These are phyloP conservation scores for Aureobasidium lini DNA, from an alignment of 2,329 filamentous ascomycete genomes.

Conservation along the genomic window DNA sequence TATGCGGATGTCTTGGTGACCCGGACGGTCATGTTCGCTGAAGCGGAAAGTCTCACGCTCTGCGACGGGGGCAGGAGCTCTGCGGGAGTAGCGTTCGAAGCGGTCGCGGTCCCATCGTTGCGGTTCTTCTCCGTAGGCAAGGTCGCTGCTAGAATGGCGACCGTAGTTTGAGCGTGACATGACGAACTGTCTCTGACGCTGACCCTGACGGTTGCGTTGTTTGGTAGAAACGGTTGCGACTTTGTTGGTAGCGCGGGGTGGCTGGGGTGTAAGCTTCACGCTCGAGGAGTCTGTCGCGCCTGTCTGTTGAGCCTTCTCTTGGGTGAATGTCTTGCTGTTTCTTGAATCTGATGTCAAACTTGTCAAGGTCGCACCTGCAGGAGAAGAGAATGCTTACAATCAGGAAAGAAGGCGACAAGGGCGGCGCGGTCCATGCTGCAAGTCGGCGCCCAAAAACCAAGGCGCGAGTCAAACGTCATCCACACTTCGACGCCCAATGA, in stretches of 20 bases:
- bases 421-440: conserved; percentile 3
- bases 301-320: not conserved
- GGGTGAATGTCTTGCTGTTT: not conserved
- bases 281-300: not conserved
- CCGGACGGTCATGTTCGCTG: conserved; percentile 30
- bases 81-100: conserved; percentile 37
- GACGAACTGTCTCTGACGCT: not conserved
- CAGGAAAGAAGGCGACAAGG: not conserved
- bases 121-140: conserved; percentile 37
- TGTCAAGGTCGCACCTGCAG: not conserved
- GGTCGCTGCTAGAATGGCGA: conserved; percentile 32
- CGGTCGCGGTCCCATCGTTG: conserved; percentile 45
- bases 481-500: not conserved
- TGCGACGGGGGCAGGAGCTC: conserved; percentile 20
- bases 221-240: conserved; percentile 6
- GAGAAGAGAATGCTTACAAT: not conserved
- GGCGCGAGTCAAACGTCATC: not conserved
- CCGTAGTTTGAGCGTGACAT: conserved; percentile 10
- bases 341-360: not conserved
- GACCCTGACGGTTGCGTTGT: not conserved
- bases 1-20: conserved; percentile 35
- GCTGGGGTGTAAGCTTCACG: not conserved
- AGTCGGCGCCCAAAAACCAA: conserved; percentile 2
- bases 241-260: conserved; percentile 5
- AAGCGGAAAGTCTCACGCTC: conserved; percentile 38